Base-by-base conservation (phyloP, 2,329 filamentous ascomycete genomes). In the Apiospora sp. region DNA sequence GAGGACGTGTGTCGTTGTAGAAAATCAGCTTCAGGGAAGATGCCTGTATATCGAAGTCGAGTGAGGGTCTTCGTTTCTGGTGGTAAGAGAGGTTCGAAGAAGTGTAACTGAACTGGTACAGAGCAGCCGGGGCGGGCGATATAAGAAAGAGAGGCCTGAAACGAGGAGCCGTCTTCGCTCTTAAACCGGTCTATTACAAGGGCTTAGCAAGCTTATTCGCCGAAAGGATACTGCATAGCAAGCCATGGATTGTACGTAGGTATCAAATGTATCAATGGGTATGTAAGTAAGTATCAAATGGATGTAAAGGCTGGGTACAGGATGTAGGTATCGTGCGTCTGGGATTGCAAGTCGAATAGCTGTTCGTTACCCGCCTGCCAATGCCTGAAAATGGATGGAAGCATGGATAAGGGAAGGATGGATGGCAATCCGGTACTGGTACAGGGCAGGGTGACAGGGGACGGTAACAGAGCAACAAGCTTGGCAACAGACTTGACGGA, bases 1-100 rank as follows among this genome's bases (percentile, higher is more conserved):
- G 58, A 37, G 30, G 58, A 64, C 34, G n/a, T n/a, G 58, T 41
- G 58, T 64, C 34, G 58, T 64, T 64, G 34, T n/a, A 24, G 67
- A 68, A n/a, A 68, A 46, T 19, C 41, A 22, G 67, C 24, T 58
- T 43, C 68, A 70, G 68, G 68, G 68, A 70, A 70, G 68, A 70
- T 70, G 68, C 68, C 49, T 70, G 68, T 58, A 41, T 24, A 13
- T 49, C 46, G 34, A 34, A 13, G 44, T 12, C n/a, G 44, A 14
- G 67, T 30, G 67, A 24, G 24, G 8, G 46, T 10, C 24, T 24
- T 67, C 64, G 37, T 44, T 19, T 41, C 19, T 67, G 41, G 61
- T 27, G 49, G 41, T 61, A 37, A 27, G 64, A 68, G 44, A 43
- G 46, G 44, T 27, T 34, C 41, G 67, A 46, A 68, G 67, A 44